These are phyloP conservation scores for Phytopythium sindhum DNA, from an alignment of 352 stramenopile genomes.

Conservation along the genomic window DNA sequence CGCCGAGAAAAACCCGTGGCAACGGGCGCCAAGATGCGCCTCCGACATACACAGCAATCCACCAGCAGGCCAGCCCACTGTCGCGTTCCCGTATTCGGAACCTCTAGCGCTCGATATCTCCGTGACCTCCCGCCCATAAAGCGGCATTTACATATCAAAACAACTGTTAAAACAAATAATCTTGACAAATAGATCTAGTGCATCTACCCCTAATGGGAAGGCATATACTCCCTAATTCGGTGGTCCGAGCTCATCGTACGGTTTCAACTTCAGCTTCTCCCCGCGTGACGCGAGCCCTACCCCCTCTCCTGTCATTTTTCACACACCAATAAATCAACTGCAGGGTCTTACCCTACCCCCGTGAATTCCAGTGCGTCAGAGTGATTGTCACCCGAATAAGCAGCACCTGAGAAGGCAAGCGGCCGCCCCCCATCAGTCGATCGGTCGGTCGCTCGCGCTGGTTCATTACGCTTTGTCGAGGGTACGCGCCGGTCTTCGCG, in stretches of 20 bases:
- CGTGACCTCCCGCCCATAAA: not conserved
- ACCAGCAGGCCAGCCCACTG: too few relatives aligned
- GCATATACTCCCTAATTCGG: not conserved
- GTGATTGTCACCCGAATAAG: not conserved
- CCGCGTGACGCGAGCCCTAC: not conserved
- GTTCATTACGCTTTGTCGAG: too few relatives aligned
- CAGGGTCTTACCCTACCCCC: not conserved
- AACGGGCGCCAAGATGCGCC: too few relatives aligned
- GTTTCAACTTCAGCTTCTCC: not conserved
- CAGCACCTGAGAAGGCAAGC: too few relatives aligned
- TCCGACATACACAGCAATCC: not conserved
- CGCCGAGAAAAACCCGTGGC: too few relatives aligned
- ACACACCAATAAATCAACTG: slow-evolving; percentile 1
- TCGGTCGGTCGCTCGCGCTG: too few relatives aligned
- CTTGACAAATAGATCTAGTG: not conserved
- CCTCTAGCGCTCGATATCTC: not conserved
- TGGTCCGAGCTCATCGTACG: not conserved
- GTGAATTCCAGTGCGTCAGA: not conserved
- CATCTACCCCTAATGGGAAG: not conserved
- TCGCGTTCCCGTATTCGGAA: not conserved
- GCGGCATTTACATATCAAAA: not conserved
- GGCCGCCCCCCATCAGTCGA: too few relatives aligned
- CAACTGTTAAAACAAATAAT: not conserved
- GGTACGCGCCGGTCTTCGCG: too few relatives aligned
- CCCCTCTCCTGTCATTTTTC: not conserved